A percentile compares a stretch with the other conserved stretches of the same genome.
phyloP scores from a whole-genome alignment of 176 grass and related monocot genomes.

The Leersia perrieri region DNA sequence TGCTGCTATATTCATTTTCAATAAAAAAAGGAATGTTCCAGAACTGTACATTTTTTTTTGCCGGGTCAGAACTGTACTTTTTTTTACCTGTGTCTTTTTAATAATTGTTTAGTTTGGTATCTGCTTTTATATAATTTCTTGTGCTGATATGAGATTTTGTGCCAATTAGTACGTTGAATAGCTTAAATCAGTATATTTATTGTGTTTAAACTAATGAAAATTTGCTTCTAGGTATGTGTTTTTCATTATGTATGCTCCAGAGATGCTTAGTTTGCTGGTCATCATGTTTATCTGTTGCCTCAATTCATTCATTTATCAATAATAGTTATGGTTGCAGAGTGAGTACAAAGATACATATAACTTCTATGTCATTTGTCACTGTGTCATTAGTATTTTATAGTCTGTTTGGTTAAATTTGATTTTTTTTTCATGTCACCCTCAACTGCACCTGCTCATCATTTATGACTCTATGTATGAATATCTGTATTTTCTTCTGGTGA shows the following conservation, averaged over 20 bases:
- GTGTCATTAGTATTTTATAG: not conserved
- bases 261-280: not conserved
- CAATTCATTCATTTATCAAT: not conserved
- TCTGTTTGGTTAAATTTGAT: not conserved
- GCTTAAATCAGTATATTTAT: not conserved
- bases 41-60: not conserved
- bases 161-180: not conserved
- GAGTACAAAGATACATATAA: not conserved
- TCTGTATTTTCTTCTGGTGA: not conserved
- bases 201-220: not conserved
- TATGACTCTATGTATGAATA: not conserved
- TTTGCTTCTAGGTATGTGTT: not conserved
- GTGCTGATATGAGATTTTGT: not conserved
- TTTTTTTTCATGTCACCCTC: not conserved
- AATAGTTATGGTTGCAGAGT: not conserved
- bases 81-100: not conserved
- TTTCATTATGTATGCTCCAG: not conserved
- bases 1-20: not conserved
- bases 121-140: not conserved
- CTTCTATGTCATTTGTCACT: not conserved
- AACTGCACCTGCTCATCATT: not conserved
- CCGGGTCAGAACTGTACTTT: not conserved
- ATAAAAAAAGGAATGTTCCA: not conserved
- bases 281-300: not conserved
- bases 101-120: not conserved